These are phyloP conservation scores for Loxodes magnus DNA, from an alignment of 73 alveolate species.

Conservation along the genomic window DNA sequence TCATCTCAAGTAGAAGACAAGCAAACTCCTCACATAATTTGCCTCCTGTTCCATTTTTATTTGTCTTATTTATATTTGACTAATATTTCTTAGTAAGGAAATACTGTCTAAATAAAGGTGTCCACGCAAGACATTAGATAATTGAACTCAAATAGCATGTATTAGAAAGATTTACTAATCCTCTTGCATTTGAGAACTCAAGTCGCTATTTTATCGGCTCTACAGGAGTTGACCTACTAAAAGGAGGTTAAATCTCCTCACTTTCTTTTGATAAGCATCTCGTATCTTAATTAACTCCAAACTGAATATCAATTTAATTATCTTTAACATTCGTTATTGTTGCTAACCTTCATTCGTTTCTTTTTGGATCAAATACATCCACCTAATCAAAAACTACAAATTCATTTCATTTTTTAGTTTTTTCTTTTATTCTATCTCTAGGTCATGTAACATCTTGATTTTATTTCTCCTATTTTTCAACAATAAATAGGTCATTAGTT, in stretches of 20 bases:
- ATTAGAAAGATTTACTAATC: constrained; percentile 42
- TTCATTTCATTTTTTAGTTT: no score
- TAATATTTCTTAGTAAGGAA: constrained; percentile 10
- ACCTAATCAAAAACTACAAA: no score
- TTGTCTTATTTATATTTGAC: constrained; percentile 6
- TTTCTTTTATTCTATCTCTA: no score
- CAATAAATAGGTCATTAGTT: no score
- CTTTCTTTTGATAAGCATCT: no score
- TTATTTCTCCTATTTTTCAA: no score
- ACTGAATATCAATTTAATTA: background rate
- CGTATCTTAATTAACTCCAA: no score
- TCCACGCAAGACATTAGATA: constrained; percentile 26
- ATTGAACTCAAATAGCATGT: constrained; percentile 57
- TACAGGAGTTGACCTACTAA: constrained; percentile 27
- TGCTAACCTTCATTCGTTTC: background rate
- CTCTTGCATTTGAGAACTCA: constrained; percentile 11
- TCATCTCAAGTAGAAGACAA: background rate
- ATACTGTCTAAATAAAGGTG: constrained; percentile 41
- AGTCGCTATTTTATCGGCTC: constrained; percentile 46
- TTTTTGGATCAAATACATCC: constrained; percentile 11
- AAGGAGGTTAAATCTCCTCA: background rate
- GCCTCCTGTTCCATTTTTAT: background rate
- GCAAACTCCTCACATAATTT: background rate
- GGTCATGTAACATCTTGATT: no score
- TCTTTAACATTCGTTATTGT: background rate